These are phyloP conservation scores for Orbilia blumenaviensis DNA, from an alignment of 2,329 filamentous ascomycete species.

Conservation along the genomic window DNA sequence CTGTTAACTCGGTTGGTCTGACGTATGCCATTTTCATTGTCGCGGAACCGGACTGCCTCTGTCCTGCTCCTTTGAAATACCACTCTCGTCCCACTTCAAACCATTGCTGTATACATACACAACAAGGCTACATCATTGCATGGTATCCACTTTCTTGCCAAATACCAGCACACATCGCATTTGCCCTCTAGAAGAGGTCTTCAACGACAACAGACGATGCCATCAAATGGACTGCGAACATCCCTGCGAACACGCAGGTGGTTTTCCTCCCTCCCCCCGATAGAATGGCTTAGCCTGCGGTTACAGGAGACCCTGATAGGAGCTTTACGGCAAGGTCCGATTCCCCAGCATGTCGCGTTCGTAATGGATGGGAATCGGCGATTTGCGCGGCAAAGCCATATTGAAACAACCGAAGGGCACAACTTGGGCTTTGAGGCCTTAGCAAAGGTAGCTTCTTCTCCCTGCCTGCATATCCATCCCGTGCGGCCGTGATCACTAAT, in stretches of 20 bases:
- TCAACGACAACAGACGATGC: background rate
- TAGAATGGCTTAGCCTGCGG: constrained; percentile 84
- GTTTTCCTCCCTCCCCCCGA: constrained; percentile 85
- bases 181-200: too few relatives aligned
- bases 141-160: too few relatives aligned
- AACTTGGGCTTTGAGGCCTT: constrained; percentile 95
- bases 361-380: constrained; percentile 98
- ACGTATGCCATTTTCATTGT: background rate
- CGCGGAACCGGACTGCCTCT: background rate
- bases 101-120: too few relatives aligned
- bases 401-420: constrained; percentile 96
- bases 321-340: constrained; percentile 85
- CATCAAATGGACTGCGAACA: constrained; percentile 46
- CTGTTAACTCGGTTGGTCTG: constrained; percentile 5
- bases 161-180: background rate
- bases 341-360: constrained; percentile 96
- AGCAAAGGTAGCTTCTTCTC: constrained; percentile 70
- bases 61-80: background rate
- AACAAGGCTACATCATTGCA: too few relatives aligned
- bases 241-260: constrained; percentile 66
- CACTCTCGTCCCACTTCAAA: background rate
- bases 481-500: background rate
- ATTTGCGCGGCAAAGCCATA: constrained; percentile 87
- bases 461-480: constrained; percentile 48
- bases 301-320: constrained; percentile 87